phyloP scores from a whole-genome alignment of 108 stramenopile genomes.

The Skeletonema costatum region DNA sequence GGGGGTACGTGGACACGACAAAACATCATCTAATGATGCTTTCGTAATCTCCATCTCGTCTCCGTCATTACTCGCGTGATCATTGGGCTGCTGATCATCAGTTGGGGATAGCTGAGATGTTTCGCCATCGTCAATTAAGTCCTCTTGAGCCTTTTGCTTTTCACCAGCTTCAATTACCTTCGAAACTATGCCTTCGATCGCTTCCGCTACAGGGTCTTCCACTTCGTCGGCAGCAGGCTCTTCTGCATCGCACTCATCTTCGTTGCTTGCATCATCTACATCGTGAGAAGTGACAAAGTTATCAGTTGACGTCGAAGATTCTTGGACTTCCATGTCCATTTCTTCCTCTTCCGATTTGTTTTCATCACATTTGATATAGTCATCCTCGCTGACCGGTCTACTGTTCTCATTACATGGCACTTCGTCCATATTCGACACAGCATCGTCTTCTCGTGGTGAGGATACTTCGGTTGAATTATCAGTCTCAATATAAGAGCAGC shows the following conservation, averaged over 20 bases:
- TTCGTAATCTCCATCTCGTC: neutral
- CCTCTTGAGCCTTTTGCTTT: conserved; percentile 11
- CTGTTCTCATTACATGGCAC: neutral
- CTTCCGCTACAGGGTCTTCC: neutral
- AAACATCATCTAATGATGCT: neutral
- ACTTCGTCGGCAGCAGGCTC: conserved; percentile 8
- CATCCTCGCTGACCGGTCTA: neutral
- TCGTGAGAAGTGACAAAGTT: conserved; percentile 1
- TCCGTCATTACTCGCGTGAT: neutral
- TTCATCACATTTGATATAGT: neutral
- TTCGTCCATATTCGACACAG: neutral
- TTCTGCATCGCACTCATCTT: neutral
- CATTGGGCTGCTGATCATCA: neutral
- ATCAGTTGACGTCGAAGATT: conserved; percentile 21
- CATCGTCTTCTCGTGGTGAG: neutral
- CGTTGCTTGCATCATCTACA: neutral
- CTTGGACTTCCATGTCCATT: neutral
- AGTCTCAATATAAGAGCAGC: neutral
- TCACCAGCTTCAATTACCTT: conserved; percentile 5
- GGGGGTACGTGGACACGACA: neutral
- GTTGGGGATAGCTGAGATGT: neutral
- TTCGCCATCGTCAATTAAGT: neutral
- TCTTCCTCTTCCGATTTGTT: neutral
- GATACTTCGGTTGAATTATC: neutral
- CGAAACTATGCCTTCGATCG: conserved; percentile 15